Conservation (phyloP, 75 land plant species). For the Larix kaempferi region DNA sequence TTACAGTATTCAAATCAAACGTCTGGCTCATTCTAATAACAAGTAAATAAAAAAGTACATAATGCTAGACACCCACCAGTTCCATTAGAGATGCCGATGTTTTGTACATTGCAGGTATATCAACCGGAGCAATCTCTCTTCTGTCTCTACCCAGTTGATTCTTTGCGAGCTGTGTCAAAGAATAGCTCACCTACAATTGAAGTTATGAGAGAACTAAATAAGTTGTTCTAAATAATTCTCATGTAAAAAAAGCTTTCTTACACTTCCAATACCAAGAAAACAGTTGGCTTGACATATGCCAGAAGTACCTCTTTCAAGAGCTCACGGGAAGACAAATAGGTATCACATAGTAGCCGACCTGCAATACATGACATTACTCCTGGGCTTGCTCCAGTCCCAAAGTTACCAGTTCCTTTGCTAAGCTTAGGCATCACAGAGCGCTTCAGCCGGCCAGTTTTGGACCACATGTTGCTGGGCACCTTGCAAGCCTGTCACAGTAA, state of each 20-base stretch:
- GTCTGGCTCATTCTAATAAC: background rate
- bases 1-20: background rate
- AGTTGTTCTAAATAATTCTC: background rate
- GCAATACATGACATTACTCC: constrained; percentile 94
- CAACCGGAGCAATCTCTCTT: constrained; percentile 81
- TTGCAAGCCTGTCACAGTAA: constrained; percentile 60
- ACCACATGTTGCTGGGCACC: constrained; percentile 89
- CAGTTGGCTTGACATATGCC: background rate
- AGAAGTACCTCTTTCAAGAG: constrained; percentile 79
- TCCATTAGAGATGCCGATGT: constrained; percentile 62
- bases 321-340: constrained; percentile 87
- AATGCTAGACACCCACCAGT: constrained; percentile 51
- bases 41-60: background rate
- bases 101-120: constrained; percentile 80
- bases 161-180: constrained; percentile 87
- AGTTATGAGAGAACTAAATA: background rate
- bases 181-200: constrained; percentile 81
- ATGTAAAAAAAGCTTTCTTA: background rate
- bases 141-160: constrained; percentile 83
- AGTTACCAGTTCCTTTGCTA: constrained; percentile 58
- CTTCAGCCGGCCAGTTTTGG: constrained; percentile 90
- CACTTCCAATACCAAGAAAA: background rate
- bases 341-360: constrained; percentile 94
- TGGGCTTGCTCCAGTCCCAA: constrained; percentile 92
- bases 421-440: constrained; percentile 87